Evolutionary conservation across 257 asterid species (phyloP).

Genomic region (Mitragyna speciosa): DNA sequence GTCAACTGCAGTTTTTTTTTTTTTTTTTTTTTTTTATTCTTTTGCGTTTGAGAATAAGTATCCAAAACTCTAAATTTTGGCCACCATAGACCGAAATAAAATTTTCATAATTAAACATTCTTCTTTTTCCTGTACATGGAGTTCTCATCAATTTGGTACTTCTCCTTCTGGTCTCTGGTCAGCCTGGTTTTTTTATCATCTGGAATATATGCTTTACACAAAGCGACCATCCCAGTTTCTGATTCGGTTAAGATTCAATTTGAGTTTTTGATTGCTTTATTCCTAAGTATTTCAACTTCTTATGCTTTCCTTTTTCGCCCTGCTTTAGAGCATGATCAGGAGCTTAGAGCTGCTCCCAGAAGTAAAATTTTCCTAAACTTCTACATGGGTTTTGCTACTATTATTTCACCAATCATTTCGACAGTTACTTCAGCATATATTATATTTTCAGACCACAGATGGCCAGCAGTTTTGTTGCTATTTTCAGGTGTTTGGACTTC

Average conservation of each 20-base stretch:
- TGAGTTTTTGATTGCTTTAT: not conserved
- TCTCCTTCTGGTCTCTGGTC: slow-evolving; percentile 16
- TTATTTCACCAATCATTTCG: not conserved
- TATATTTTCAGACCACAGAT: not conserved
- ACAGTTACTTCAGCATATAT: not conserved
- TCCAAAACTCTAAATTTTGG: too few species aligned
- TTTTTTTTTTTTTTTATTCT: too few species aligned
- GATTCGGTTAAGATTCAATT: not conserved
- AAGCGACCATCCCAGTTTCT: not conserved
- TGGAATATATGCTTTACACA: slow-evolving; percentile 8
- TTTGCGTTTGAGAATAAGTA: too few species aligned
- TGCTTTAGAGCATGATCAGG: not conserved
- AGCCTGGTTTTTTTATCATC: not conserved
- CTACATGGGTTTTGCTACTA: not conserved
- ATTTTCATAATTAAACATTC: not conserved
- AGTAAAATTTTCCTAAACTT: not conserved
- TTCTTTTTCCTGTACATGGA: slow-evolving; percentile 12
- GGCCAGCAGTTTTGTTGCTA: not conserved
- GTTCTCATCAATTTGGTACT: slow-evolving; percentile 22
- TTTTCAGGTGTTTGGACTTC: too few species aligned
- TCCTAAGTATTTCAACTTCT: not conserved
- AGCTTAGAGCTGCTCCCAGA: not conserved
- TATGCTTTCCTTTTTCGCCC: slow-evolving; percentile 20
- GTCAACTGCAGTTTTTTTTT: too few species aligned
- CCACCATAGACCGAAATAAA: not conserved